Conservation (phyloP, 345 rosid species). For the Populus ilicifolia region DNA sequence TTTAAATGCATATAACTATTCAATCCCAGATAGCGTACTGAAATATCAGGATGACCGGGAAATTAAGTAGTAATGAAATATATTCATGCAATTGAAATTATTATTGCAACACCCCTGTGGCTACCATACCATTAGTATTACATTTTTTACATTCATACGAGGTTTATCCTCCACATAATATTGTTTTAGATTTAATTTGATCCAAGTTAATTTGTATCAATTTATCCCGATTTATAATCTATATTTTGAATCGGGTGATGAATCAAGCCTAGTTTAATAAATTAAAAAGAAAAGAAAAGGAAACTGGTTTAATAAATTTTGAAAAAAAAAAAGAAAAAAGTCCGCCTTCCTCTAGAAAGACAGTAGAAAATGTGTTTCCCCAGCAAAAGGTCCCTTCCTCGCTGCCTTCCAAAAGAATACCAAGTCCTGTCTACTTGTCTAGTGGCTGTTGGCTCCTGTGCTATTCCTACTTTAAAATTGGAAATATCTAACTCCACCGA, state of each 20-base stretch:
- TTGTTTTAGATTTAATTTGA: no score
- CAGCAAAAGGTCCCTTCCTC: not conserved
- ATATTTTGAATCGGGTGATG: no score
- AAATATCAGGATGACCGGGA: not conserved
- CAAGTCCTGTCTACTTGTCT: not conserved
- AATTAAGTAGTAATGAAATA: no score
- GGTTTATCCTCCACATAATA: no score
- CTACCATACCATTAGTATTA: not conserved
- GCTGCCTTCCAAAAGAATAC: not conserved
- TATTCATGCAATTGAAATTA: not conserved
- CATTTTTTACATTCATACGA: no score
- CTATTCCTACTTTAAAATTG: not conserved
- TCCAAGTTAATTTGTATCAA: no score
- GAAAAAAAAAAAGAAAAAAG: not conserved
- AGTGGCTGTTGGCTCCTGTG: not conserved
- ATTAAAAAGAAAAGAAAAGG: no score
- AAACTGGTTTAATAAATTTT: no score
- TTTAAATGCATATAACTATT: no score
- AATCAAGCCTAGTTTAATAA: no score
- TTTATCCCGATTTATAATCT: no score
- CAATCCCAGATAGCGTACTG: not conserved
- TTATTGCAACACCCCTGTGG: not conserved
- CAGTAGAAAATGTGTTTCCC: not conserved
- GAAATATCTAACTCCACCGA: not conserved
- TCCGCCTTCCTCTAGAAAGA: not conserved